A percentile compares a stretch with the other conserved stretches of the same genome.
Conservation (phyloP, 1,139 yeast species). For the Wickerhamiella pararugosa region DNA sequence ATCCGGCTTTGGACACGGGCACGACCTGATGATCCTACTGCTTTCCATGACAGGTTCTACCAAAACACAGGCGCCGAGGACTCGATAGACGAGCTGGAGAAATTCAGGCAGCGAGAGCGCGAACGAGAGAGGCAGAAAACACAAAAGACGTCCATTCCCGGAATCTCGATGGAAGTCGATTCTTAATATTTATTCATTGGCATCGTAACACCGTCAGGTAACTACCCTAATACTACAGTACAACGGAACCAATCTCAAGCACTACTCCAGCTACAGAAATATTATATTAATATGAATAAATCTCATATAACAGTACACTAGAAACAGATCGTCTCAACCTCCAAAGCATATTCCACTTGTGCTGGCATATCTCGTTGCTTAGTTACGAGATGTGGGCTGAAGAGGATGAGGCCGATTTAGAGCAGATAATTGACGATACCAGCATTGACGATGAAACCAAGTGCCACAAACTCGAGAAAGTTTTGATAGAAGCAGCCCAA, state of each 20-base stretch:
- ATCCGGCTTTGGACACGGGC: slow-evolving; percentile 94
- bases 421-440: slow-evolving; percentile 2
- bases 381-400: slow-evolving; percentile 4
- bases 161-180: neutral
- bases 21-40: slow-evolving; percentile 75
- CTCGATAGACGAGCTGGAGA: slow-evolving; percentile 6
- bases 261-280: too few species aligned
- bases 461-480: slow-evolving; percentile 6
- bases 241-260: too few species aligned
- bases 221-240: too few species aligned
- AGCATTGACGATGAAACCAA: neutral
- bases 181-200: neutral
- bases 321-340: too few species aligned
- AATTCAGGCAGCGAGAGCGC: slow-evolving; percentile 7
- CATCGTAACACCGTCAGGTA: too few species aligned
- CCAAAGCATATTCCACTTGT: too few species aligned
- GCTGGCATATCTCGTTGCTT: too few species aligned
- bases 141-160: slow-evolving; percentile 1
- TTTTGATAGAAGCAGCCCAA: slow-evolving; percentile 23
- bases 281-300: too few species aligned
- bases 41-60: slow-evolving; percentile 69
- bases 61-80: slow-evolving; percentile 25
- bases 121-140: slow-evolving; percentile 7
- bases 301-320: too few species aligned
- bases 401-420: slow-evolving; percentile 5